Evolutionary conservation across 2,329 filamentous ascomycete species (phyloP), one percentile per base, ranked within the genome.

Genomic region (Colletotrichum spaethianum): DNA sequence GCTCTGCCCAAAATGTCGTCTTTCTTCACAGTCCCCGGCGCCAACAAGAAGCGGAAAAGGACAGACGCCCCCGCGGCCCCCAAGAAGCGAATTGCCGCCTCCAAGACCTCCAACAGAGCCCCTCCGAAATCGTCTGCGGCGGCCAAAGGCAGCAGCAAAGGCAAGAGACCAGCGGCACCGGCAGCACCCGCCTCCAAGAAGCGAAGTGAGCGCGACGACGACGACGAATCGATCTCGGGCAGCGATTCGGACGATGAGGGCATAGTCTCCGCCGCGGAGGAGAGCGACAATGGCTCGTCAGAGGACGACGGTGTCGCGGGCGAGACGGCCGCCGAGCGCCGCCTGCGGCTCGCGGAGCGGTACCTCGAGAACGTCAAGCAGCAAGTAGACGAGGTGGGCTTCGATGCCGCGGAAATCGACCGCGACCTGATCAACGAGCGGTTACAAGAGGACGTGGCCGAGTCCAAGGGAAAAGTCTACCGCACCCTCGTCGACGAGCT

Each of bases 341-440:
- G 96, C 77, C 84, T 98, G 78, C 91, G 94, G 75, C 88, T 99
- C 36, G 96, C 96, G 38, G 94, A 98, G 84, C 91, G 94, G 78
- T 98, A 99, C 81, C 89, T 99, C 66, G 93, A 98, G 66, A 98
- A 97, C 80, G 91, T 98, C 74, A 91, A 93, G 78, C 89, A 93
- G 78, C 93, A 98, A 76, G 91, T 94, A 70, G 93, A 97, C 76
- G 93, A 94, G 75, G 89, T 88, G 64, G 96, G 95, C 48, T 99
- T 98, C 79, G 95, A 99, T 83, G 96, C 96, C 9, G 95, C 93
- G 76, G 94, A 98, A 64, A 93, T 99, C 70, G 96, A 98, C 83
- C 89, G 93, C 71, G 96, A 99, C 79, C 85, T 98, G 77, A 95
- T 99, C 77, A 95, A 96, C 52, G 94, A 97, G 81, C 88, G 95